Base-by-base conservation (phyloP, 1,139 yeast genomes). In the Lizanozyma gosingica region DNA sequence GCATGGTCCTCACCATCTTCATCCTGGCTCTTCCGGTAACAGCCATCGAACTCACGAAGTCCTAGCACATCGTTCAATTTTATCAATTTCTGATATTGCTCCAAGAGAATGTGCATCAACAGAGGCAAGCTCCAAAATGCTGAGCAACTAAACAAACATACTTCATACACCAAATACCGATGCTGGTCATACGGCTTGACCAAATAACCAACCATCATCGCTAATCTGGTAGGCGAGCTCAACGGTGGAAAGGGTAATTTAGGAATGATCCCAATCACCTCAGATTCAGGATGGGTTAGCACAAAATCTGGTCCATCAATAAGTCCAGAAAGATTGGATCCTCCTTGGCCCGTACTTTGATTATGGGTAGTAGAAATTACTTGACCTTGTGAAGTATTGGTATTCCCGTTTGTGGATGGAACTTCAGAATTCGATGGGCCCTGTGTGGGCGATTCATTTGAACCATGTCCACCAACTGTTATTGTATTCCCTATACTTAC, bases 121-220 rank as follows among this genome's bases (percentile, higher is more conserved):
- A 73, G 67, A 45, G 67, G 63, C 43, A 77, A 61, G 52, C 76
- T 62, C 72, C 83, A 69, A 49, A 78, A 72, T 33, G 73, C 68
- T 16, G 87, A 85, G 49, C 92, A 83, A 54, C 87, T 82, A 43
- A 83, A 57, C 27, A 83, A 60, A 47, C 77, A 81, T 4, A 82
- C 74, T 47, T 83, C 94, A 49, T 71, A 74, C 27, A 61, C 68
- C 43, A 65, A 55, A 50, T 59, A 59, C 35, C 47, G 53, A 41
- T 49, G 54, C 40, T 55, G 55, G 3, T 48, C 49, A 8, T 51
- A 39, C 34, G 67, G 63, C 46, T 76, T 80, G 17, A 83, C 52
- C 36, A 86, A 62, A 43, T 80, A 83, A 0, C 95, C 95, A 1
- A 84, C 76, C 47, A 78, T 78, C 57, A 82, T 74, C 1, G 88